Evolutionary conservation across 1,284 basidiomycete species (phyloP).

Genomic region (Pholiota adiposa): DNA sequence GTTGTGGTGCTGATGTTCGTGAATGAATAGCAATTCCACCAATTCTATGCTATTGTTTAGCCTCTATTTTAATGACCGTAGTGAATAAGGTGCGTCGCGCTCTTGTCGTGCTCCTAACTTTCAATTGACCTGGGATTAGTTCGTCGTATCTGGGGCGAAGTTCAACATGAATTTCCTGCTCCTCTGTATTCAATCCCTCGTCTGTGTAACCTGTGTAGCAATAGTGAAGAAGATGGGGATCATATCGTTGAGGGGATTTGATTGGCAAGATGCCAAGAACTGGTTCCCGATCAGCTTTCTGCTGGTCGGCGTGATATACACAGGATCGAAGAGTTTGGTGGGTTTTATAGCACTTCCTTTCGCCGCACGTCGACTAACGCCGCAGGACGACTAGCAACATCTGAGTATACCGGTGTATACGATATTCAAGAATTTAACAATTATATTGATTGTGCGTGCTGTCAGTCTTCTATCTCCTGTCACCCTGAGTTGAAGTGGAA

Average conservation of each 20-base stretch:
- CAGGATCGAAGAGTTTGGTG: slow-evolving; percentile 95
- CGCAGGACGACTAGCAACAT: slow-evolving; percentile 70
- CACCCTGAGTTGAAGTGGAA: slow-evolving; percentile 8
- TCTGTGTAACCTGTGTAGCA: slow-evolving; percentile 83
- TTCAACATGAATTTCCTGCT: slow-evolving; percentile 99
- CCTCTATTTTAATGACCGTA: slow-evolving; percentile 97
- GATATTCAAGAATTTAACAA: slow-evolving; percentile 99
- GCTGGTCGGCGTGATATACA: slow-evolving; percentile 96
- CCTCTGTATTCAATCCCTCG: slow-evolving; percentile 88
- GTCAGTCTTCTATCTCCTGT: not conserved
- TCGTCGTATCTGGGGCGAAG: slow-evolving; percentile 90
- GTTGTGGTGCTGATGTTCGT: not conserved
- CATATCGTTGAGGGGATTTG: slow-evolving; percentile 89
- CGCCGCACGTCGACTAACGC: not conserved
- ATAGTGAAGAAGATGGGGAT: slow-evolving; percentile 79
- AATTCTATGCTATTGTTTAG: slow-evolving; percentile 89
- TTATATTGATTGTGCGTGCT: slow-evolving; percentile 88
- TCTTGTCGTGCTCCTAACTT: not conserved
- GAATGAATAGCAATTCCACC: slow-evolving; percentile 58
- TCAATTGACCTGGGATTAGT: slow-evolving; percentile 51
- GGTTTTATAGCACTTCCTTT: slow-evolving; percentile 32
- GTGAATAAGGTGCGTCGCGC: slow-evolving; percentile 84
- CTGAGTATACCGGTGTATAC: slow-evolving; percentile 94
- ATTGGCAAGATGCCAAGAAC: slow-evolving; percentile 82
- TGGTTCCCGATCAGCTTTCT: slow-evolving; percentile 97